Evolutionary conservation across 148 eudicot species (phyloP), one percentile per base, ranked within the genome.

Genomic region (Simmondsia chinensis): DNA sequence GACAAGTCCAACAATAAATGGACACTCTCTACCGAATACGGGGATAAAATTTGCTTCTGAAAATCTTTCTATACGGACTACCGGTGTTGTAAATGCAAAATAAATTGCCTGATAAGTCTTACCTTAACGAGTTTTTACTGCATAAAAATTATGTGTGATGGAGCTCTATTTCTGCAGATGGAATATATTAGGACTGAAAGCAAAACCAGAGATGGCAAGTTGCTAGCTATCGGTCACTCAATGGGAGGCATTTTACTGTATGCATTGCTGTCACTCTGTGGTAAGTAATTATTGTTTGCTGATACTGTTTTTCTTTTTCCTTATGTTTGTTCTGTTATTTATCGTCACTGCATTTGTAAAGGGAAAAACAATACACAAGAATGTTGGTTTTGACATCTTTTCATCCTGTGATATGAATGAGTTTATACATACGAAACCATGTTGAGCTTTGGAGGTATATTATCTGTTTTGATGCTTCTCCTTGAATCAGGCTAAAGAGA

Each of bases 181-280:
- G 76, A 72, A 6, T 79, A 79, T 46, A 66, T 79, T 42, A 66
- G 59, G 56, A 42, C 36, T 22, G 57, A 65, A 34, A 62, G 73
- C 69, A 59, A 60, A 25, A 76, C 87, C n/a, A 57, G 38, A 13
- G 82, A 79, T 54, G 73, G 63, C 12, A 79, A 79, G 63, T 48
- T 79, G 52, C 59, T 79, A 33, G 76, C 82, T 15, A 66, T 79
- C 57, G 87, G 87, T 25, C 87, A 79, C 55, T 79, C 87, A 19
- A 79, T 79, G 87, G 87, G 87, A 10, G 87, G 87, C 30, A 79
- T 75, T 46, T 49, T 79, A 74, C 66, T 79, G n/a, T 79, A 75
- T 66, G 61, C 79, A 47, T 46, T 69, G 71, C 76, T 79, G 14
- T 63, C 87, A 18, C 69, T 34, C 33, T 65, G 58, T 33, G 75